These are phyloP conservation scores for Luvunga scandens DNA, from an alignment of 345 rosid genomes.

Conservation along the genomic window DNA sequence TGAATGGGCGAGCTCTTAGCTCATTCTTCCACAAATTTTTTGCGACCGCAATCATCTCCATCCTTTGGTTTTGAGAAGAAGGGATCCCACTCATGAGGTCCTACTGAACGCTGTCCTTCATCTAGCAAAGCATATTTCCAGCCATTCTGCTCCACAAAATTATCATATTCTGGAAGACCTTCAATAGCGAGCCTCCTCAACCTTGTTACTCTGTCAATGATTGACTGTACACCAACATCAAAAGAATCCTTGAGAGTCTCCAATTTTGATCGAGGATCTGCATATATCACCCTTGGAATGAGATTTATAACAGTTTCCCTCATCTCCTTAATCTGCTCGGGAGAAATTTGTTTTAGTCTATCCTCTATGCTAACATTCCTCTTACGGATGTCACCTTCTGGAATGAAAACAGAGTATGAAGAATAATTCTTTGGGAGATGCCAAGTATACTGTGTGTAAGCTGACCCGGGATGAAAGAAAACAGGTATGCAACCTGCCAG, in stretches of 20 bases:
- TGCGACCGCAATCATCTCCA: conserved; percentile 41
- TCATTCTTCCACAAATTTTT: conserved; percentile 90
- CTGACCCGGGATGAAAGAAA: conserved; percentile 94
- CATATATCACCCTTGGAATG: conserved; percentile 67
- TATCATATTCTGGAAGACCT: conserved; percentile 72
- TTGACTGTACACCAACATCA: conserved; percentile 76
- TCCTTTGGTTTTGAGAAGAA: conserved; percentile 91
- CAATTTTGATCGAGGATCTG: conserved; percentile 72
- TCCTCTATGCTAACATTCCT: conserved; percentile 75
- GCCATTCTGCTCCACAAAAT: conserved; percentile 84
- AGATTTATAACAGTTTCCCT: conserved; percentile 74
- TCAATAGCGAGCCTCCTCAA: conserved; percentile 70
- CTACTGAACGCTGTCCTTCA: conserved; percentile 72
- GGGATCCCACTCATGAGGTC: conserved; percentile 89
- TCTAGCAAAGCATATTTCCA: conserved; percentile 88
- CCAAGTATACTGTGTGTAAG: conserved; percentile 89
- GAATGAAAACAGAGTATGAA: conserved; percentile 85
- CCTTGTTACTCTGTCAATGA: conserved; percentile 74
- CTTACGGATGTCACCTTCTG: conserved; percentile 71
- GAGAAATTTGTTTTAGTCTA: conserved; percentile 60
- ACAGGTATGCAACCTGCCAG: conserved; percentile 88
- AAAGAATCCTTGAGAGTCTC: conserved; percentile 72
- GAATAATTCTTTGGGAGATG: conserved; percentile 80
- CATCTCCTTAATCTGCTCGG: conserved; percentile 67
- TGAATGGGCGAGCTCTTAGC: conserved; percentile 58